Evolutionary conservation across 2,329 filamentous ascomycete genomes (phyloP).

Genomic region (Fusarium sp.): DNA sequence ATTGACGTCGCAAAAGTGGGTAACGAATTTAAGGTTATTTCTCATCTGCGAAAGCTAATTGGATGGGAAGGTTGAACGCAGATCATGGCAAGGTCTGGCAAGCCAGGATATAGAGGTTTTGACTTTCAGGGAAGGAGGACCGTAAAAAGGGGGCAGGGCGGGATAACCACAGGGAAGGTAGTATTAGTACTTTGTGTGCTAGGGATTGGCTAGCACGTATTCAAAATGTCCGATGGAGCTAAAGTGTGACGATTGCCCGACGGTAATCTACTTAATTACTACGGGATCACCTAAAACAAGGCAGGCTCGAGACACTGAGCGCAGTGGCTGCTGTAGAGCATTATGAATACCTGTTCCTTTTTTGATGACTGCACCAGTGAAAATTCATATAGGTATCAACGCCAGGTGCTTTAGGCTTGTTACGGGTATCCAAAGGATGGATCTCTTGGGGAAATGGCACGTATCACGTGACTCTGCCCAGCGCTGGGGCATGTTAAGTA

Average conservation of each 20-base stretch:
- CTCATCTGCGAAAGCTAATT: constrained; percentile 21
- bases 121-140: constrained; percentile 14
- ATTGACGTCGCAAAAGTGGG: constrained; percentile 13
- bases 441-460: background rate
- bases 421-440: background rate
- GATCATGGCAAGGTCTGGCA: constrained; percentile 25
- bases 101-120: constrained; percentile 10
- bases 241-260: background rate
- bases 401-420: background rate
- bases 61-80: constrained; percentile 17
- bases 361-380: background rate
- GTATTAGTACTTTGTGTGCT: background rate
- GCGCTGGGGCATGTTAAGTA: background rate
- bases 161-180: background rate
- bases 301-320: background rate
- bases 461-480: background rate
- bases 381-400: background rate
- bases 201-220: background rate
- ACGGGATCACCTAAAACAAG: background rate
- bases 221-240: background rate
- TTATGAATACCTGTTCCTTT: background rate
- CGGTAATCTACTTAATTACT: background rate
- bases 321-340: background rate
- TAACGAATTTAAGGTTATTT: constrained; percentile 38
- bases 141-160: background rate